phyloP scores from a whole-genome alignment of 164 flowering plant genomes.

The Chimonanthus praecox region DNA sequence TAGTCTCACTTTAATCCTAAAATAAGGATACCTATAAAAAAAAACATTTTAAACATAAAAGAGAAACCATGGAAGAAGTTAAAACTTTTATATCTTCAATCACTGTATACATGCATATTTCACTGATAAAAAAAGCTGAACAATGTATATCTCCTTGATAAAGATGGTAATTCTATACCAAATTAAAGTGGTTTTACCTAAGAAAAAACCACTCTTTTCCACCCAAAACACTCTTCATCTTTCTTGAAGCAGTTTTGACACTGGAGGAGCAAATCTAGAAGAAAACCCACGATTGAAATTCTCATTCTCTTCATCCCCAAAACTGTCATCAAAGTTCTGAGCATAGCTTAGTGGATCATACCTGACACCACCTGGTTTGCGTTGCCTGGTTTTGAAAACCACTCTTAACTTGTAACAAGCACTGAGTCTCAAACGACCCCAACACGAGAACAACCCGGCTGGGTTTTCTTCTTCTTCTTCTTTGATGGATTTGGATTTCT shows the following conservation, averaged over 20 bases:
- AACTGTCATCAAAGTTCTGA: conserved; percentile 47
- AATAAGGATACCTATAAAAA: too few species aligned
- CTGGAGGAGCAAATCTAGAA: conserved; percentile 33
- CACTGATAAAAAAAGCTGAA: not conserved
- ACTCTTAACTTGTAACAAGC: not conserved
- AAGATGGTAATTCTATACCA: not conserved
- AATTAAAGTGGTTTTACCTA: not conserved
- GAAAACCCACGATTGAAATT: conserved; percentile 26
- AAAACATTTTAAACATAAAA: too few species aligned
- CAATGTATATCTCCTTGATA: not conserved
- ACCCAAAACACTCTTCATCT: conserved; percentile 5
- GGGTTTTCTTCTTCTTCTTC: conserved; percentile 10
- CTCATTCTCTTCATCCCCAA: conserved; percentile 22
- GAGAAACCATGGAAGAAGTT: too few species aligned
- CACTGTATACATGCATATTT: not conserved
- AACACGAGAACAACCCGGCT: conserved; percentile 24
- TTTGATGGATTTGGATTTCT: not conserved
- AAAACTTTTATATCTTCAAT: too few species aligned
- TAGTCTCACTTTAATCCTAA: too few species aligned
- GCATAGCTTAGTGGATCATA: conserved; percentile 53
- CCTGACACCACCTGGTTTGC: conserved; percentile 21
- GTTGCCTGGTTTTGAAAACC: conserved; percentile 12
- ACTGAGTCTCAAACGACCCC: conserved; percentile 30
- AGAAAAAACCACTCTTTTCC: not conserved
- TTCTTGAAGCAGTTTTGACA: conserved; percentile 1